These are phyloP conservation scores for Umbellularia californica DNA, from an alignment of 164 flowering plant species.

Conservation along the genomic window DNA sequence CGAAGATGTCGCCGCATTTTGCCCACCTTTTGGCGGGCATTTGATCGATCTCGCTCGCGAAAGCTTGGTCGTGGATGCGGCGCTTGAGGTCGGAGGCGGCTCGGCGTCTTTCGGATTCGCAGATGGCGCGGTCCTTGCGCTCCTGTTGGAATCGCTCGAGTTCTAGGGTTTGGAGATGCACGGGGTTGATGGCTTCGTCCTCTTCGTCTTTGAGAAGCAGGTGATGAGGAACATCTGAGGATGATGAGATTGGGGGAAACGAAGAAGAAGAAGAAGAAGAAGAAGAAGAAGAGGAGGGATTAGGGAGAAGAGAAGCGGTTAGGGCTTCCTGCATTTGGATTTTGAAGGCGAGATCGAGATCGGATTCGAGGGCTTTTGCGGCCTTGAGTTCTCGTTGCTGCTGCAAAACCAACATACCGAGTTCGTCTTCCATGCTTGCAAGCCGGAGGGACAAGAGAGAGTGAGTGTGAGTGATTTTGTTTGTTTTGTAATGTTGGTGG, in stretches of 20 bases:
- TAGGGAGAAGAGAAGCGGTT: slow-evolving; percentile 35
- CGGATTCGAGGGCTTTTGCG: slow-evolving; percentile 33
- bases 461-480: no score
- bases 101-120: slow-evolving; percentile 28
- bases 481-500: no score
- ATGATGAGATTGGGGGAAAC: no score
- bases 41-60: slow-evolving; percentile 38
- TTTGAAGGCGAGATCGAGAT: slow-evolving; percentile 50
- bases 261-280: slow-evolving; percentile 8
- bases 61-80: slow-evolving; percentile 43
- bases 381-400: slow-evolving; percentile 38
- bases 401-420: slow-evolving; percentile 15
- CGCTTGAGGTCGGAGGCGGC: slow-evolving; percentile 37
- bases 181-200: slow-evolving; percentile 9
- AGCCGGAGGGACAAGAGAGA: no score
- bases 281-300: slow-evolving; percentile 27
- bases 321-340: slow-evolving; percentile 66
- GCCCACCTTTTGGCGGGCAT: slow-evolving; percentile 52
- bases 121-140: slow-evolving; percentile 23
- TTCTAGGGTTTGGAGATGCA: slow-evolving; percentile 31
- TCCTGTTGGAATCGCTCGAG: slow-evolving; percentile 31
- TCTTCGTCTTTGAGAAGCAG: background rate
- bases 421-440: slow-evolving; percentile 8
- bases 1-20: slow-evolving; percentile 36
- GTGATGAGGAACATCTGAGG: background rate